These are phyloP conservation scores for Aspergillus pseudoviridinutans DNA, from an alignment of 2,329 filamentous ascomycete genomes.

Conservation along the genomic window DNA sequence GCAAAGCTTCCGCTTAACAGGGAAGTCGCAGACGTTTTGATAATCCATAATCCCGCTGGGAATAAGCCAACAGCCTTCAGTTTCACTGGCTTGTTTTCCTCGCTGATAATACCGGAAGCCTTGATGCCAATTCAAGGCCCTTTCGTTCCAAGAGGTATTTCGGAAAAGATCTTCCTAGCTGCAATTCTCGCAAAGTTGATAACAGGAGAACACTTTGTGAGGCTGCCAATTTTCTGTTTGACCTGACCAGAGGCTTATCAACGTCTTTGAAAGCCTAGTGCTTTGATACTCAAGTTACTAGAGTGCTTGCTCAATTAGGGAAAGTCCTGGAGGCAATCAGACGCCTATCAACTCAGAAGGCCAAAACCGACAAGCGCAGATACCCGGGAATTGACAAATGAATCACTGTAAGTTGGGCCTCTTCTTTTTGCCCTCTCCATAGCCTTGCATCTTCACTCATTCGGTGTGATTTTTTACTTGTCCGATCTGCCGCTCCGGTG, in stretches of 20 bases:
- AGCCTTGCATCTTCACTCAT: slow-evolving; percentile 13
- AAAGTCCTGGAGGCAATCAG: slow-evolving; percentile 21
- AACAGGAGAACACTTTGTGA: slow-evolving; percentile 3
- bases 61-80: neutral
- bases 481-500: neutral
- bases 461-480: slow-evolving; percentile 18
- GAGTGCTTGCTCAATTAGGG: slow-evolving; percentile 19
- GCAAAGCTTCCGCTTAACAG: neutral
- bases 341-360: slow-evolving; percentile 9
- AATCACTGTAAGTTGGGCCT: slow-evolving; percentile 18
- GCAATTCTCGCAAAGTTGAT: neutral
- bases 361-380: neutral
- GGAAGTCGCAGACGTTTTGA: neutral
- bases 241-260: slow-evolving; percentile 15
- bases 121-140: neutral
- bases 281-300: slow-evolving; percentile 15
- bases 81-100: neutral
- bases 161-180: neutral
- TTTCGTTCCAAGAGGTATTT: slow-evolving; percentile 3
- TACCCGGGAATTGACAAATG: slow-evolving; percentile 13
- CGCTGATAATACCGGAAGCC: neutral
- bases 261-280: slow-evolving; percentile 10
- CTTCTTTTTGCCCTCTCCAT: slow-evolving; percentile 1
- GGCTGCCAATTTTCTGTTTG: slow-evolving; percentile 8
- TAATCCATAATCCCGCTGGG: neutral